Evolutionary conservation across 2,329 filamentous ascomycete species (phyloP).

Genomic region (Chaetomium olivaceum): DNA sequence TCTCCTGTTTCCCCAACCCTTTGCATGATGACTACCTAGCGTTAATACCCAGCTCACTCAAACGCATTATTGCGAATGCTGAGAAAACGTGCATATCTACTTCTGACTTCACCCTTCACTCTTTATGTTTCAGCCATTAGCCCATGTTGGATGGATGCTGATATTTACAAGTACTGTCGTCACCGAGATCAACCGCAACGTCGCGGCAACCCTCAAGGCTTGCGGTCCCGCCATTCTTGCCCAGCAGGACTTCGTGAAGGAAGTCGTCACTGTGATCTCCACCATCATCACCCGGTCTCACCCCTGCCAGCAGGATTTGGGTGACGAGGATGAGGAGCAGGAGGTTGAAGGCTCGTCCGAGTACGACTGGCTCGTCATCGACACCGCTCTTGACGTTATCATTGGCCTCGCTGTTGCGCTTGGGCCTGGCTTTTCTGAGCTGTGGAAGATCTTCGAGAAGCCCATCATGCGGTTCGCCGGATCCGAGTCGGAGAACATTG

Average conservation of each 20-base stretch:
- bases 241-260: constrained; percentile 70
- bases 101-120: constrained; percentile 41
- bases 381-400: constrained; percentile 89
- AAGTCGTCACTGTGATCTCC: constrained; percentile 72
- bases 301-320: constrained; percentile 88
- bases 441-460: constrained; percentile 97
- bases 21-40: constrained; percentile 79
- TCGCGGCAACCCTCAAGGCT: constrained; percentile 85
- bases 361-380: constrained; percentile 95
- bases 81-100: constrained; percentile 72
- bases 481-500: constrained; percentile 74
- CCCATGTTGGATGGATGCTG: constrained; percentile 40
- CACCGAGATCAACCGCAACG: constrained; percentile 91
- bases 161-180: constrained; percentile 68
- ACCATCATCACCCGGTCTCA: constrained; percentile 87
- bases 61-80: constrained; percentile 85
- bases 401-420: constrained; percentile 81
- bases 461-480: constrained; percentile 84
- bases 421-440: constrained; percentile 75
- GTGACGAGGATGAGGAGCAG: constrained; percentile 74
- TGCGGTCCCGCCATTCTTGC: constrained; percentile 85
- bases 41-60: constrained; percentile 99
- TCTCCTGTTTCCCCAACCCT: not conserved
- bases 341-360: constrained; percentile 83
- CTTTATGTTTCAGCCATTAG: constrained; percentile 35